phyloP scores from a whole-genome alignment of 768 basidiomycete genomes.

The Trametes cinnabarina region DNA sequence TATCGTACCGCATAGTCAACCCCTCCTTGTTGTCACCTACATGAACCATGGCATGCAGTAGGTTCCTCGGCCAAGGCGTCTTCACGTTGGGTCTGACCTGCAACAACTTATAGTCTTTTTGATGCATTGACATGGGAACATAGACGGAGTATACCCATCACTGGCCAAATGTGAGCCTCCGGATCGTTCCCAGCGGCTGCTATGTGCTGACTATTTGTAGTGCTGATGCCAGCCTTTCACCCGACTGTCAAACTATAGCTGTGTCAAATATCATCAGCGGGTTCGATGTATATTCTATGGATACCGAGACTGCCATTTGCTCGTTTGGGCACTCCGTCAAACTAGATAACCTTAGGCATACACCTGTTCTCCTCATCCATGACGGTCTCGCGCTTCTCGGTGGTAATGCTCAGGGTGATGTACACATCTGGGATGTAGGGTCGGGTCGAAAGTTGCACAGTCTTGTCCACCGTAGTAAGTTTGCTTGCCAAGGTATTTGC shows the following conservation, averaged over 20 bases:
- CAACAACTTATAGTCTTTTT: not conserved
- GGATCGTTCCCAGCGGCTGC: not conserved
- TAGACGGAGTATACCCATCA: not conserved
- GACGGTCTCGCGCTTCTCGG: not conserved
- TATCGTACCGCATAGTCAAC: not conserved
- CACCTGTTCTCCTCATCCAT: conserved; percentile 1
- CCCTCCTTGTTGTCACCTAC: conserved; percentile 1
- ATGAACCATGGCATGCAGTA: conserved; percentile 13
- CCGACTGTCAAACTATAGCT: not conserved
- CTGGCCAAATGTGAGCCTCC: conserved; percentile 1
- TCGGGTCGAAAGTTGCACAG: not conserved
- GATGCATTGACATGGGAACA: not conserved
- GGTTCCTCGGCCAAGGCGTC: not conserved
- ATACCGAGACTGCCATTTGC: not conserved
- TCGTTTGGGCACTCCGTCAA: not conserved
- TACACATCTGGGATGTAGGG: conserved; percentile 4
- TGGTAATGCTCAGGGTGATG: not conserved
- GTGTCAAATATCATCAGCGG: conserved; percentile 7
- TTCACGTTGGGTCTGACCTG: not conserved
- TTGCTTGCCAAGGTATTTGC: not conserved
- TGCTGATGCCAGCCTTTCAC: conserved; percentile 3
- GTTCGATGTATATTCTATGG: conserved; percentile 2
- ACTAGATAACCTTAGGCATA: not conserved
- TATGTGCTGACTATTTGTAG: not conserved
- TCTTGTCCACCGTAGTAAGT: not conserved